Conservation (phyloP, 805 yeast species). For the Saturnispora galanensis region DNA sequence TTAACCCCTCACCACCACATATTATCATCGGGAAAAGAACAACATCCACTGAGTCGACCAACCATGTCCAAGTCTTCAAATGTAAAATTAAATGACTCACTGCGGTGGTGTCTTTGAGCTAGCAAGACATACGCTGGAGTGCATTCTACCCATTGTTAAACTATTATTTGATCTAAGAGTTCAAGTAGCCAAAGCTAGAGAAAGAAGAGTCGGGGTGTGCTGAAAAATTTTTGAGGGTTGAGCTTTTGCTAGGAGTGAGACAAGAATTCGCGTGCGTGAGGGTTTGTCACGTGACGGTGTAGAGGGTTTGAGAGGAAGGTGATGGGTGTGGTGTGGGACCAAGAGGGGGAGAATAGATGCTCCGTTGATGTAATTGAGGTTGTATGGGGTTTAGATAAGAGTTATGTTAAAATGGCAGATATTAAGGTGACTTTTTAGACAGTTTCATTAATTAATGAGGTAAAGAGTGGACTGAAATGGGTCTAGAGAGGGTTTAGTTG, state of each 20-base stretch:
- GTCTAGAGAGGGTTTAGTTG: too few species aligned
- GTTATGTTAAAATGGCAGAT: too few species aligned
- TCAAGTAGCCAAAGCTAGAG: not conserved
- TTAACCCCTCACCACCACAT: too few species aligned
- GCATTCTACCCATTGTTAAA: slow-evolving; percentile 96
- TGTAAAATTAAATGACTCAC: slow-evolving; percentile 13
- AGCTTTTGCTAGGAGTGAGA: not conserved
- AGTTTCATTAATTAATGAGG: too few species aligned
- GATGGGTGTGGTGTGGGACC: too few species aligned
- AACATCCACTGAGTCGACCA: slow-evolving; percentile 18
- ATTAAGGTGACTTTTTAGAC: too few species aligned
- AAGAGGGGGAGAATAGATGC: too few species aligned
- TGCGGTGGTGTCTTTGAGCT: slow-evolving; percentile 5
- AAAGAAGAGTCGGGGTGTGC: not conserved
- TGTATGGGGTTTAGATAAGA: too few species aligned
- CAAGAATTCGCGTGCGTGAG: not conserved
- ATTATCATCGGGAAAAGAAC: too few species aligned
- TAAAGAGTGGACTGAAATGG: too few species aligned
- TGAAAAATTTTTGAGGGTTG: slow-evolving; percentile 1
- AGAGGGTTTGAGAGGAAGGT: slow-evolving; percentile 4
- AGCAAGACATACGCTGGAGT: slow-evolving; percentile 76
- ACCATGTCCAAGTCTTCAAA: slow-evolving; percentile 26
- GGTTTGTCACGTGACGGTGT: slow-evolving; percentile 6
- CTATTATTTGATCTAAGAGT: not conserved
- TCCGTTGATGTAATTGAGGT: too few species aligned